Evolutionary conservation across 768 basidiomycete species (phyloP).

Genomic region (Suillus plorans): DNA sequence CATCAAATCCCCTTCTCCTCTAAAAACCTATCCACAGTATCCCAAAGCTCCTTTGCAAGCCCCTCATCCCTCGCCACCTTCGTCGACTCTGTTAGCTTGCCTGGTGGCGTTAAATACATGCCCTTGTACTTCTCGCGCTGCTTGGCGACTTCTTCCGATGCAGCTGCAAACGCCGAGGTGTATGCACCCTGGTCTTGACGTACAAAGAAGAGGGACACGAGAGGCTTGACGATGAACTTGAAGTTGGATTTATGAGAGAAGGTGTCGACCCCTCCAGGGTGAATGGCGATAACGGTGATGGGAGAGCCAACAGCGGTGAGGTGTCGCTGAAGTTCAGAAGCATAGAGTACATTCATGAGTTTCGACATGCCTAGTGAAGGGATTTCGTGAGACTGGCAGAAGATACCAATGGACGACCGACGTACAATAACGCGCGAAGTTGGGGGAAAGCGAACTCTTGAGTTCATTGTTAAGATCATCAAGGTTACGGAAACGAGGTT

Average conservation of each 20-base stretch:
- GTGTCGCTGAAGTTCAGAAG: slow-evolving; percentile 47
- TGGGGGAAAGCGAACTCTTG: slow-evolving; percentile 17
- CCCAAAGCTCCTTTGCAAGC: slow-evolving; percentile 31
- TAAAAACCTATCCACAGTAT: slow-evolving; percentile 26
- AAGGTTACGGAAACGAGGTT: slow-evolving; percentile 27
- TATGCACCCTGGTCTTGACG: slow-evolving; percentile 25
- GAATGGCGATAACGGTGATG: slow-evolving; percentile 27
- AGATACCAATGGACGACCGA: not conserved
- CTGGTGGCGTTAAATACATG: slow-evolving; percentile 27
- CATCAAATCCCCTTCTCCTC: slow-evolving; percentile 19
- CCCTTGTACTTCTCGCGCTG: slow-evolving; percentile 28
- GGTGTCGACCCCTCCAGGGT: slow-evolving; percentile 35
- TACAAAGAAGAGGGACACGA: slow-evolving; percentile 19
- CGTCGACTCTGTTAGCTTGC: slow-evolving; percentile 13
- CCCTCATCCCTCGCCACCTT: slow-evolving; percentile 19
- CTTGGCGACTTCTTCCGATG: slow-evolving; percentile 20
- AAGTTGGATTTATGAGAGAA: not conserved
- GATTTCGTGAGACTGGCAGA: not conserved
- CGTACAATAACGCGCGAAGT: slow-evolving; percentile 35
- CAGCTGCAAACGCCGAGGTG: slow-evolving; percentile 30
- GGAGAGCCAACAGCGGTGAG: slow-evolving; percentile 35
- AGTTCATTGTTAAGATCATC: slow-evolving; percentile 39
- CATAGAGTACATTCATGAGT: slow-evolving; percentile 51
- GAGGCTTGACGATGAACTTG: slow-evolving; percentile 19
- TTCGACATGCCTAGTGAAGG: slow-evolving; percentile 45